Percentiles rank a stretch among this genome's conserved stretches.
Conservation (phyloP, 176 grass and related monocot species). For the Oryza longistaminata region DNA sequence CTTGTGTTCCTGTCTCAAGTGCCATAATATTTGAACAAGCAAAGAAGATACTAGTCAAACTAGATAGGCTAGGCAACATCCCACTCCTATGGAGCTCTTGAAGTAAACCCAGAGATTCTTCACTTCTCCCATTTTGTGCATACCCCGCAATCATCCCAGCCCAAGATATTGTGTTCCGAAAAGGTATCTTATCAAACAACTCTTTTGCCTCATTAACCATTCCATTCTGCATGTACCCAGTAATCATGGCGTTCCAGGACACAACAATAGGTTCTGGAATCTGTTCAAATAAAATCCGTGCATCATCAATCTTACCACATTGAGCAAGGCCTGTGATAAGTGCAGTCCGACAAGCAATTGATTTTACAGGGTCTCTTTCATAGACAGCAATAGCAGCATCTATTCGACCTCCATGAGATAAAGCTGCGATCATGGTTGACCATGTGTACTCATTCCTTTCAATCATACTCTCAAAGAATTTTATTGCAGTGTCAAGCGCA, state of each 20-base stretch:
- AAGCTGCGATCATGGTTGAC: constrained; percentile 64
- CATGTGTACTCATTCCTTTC: constrained; percentile 71
- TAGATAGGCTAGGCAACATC: constrained; percentile 58
- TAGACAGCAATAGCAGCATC: constrained; percentile 54
- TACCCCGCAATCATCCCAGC: constrained; percentile 63
- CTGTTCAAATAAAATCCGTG: constrained; percentile 66
- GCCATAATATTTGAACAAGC: constrained; percentile 63
- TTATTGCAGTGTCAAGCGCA: constrained; percentile 44
- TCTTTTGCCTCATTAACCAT: constrained; percentile 66
- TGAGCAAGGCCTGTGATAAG: constrained; percentile 67
- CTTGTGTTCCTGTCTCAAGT: constrained; percentile 57
- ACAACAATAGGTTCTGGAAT: constrained; percentile 59
- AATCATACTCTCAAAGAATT: constrained; percentile 60
- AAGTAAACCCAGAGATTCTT: constrained; percentile 62
- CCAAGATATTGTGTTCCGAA: constrained; percentile 60
- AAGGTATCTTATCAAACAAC: constrained; percentile 66
- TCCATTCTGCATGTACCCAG: constrained; percentile 62
- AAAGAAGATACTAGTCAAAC: constrained; percentile 62
- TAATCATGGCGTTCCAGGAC: constrained; percentile 78
- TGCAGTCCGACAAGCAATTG: constrained; percentile 52
- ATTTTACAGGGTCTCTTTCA: constrained; percentile 57
- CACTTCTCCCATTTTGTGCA: constrained; percentile 65
- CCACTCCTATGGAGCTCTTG: constrained; percentile 48
- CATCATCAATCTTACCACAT: constrained; percentile 54
- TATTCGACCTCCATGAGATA: constrained; percentile 48